phyloP scores from a whole-genome alignment of 345 rosid genomes.

The Punica granatum region DNA sequence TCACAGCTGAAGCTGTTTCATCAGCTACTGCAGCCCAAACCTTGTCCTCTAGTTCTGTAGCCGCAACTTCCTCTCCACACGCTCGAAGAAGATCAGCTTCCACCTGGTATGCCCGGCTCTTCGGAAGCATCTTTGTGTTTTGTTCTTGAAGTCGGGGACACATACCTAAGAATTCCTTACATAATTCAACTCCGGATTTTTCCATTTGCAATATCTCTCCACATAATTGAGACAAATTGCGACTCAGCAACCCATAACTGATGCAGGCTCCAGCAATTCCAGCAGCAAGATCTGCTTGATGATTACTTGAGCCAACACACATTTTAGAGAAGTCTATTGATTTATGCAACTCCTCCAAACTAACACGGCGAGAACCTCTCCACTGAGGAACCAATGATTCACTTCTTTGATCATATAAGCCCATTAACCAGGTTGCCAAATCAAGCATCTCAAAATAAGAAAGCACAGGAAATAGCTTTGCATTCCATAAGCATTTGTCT shows the following conservation, averaged over 20 bases:
- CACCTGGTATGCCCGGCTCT: conserved; percentile 85
- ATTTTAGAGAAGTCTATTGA: conserved; percentile 82
- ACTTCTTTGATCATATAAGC: conserved; percentile 45
- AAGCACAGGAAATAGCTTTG: conserved; percentile 70
- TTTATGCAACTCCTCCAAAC: conserved; percentile 95
- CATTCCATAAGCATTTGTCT: conserved; percentile 90
- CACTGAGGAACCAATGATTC: conserved; percentile 43
- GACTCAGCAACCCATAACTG: conserved; percentile 82
- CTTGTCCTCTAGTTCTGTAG: conserved; percentile 52
- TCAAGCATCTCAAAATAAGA: conserved; percentile 72
- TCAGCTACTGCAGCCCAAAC: conserved; percentile 94
- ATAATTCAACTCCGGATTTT: conserved; percentile 46
- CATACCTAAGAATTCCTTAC: conserved; percentile 58
- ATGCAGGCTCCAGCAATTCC: conserved; percentile 91
- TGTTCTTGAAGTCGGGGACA: conserved; percentile 71
- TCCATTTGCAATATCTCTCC: conserved; percentile 80
- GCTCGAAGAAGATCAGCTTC: conserved; percentile 87
- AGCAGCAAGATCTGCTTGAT: conserved; percentile 92
- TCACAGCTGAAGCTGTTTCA: conserved; percentile 92
- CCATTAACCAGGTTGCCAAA: conserved; percentile 86
- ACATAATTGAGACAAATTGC: conserved; percentile 71
- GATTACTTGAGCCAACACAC: conserved; percentile 76
- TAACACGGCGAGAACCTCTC: conserved; percentile 71
- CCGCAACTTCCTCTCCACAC: conserved; percentile 53
- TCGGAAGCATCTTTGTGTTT: conserved; percentile 79